Evolutionary conservation across 495 filamentous ascomycete species (phyloP).

Genomic region (Ramalina intermedia): DNA sequence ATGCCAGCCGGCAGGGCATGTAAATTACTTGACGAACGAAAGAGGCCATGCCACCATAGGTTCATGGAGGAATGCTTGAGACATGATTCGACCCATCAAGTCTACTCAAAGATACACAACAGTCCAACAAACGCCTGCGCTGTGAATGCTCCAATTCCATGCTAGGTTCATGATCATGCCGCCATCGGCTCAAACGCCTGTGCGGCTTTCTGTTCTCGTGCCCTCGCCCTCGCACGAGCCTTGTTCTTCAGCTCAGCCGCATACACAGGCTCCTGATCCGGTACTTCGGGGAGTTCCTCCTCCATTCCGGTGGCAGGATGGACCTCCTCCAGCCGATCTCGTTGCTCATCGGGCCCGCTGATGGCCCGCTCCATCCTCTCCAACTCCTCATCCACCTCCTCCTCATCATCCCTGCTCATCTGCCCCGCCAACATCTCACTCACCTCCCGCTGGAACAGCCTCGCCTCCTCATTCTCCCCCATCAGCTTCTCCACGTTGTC

Average conservation of each 20-base stretch:
- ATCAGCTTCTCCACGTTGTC: conserved; percentile 86
- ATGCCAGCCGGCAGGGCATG: conserved; percentile 14
- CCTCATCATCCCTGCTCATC: conserved; percentile 86
- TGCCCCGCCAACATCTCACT: conserved; percentile 76
- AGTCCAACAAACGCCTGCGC: conserved; percentile 7
- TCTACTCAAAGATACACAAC: too few relatives aligned
- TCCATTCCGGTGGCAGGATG: conserved; percentile 6
- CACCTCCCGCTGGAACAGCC: conserved; percentile 81
- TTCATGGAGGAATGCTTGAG: not conserved
- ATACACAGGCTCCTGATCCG: conserved; percentile 26
- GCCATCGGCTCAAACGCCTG: conserved; percentile 14
- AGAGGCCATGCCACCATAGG: not conserved
- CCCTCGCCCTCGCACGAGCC: conserved; percentile 29
- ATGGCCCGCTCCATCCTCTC: conserved; percentile 63
- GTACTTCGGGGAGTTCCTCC: conserved; percentile 41
- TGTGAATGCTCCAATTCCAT: conserved; percentile 7
- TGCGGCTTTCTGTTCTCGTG: conserved; percentile 21
- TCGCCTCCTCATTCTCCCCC: conserved; percentile 78
- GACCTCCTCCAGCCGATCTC: not conserved
- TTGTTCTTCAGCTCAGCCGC: conserved; percentile 18
- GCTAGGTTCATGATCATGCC: conserved; percentile 7
- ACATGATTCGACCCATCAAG: too few relatives aligned
- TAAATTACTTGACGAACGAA: not conserved
- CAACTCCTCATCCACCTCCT: conserved; percentile 93
- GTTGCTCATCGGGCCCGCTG: conserved; percentile 12